Conservation (phyloP, 163 green algal species). For the Chlorella variabilis region DNA sequence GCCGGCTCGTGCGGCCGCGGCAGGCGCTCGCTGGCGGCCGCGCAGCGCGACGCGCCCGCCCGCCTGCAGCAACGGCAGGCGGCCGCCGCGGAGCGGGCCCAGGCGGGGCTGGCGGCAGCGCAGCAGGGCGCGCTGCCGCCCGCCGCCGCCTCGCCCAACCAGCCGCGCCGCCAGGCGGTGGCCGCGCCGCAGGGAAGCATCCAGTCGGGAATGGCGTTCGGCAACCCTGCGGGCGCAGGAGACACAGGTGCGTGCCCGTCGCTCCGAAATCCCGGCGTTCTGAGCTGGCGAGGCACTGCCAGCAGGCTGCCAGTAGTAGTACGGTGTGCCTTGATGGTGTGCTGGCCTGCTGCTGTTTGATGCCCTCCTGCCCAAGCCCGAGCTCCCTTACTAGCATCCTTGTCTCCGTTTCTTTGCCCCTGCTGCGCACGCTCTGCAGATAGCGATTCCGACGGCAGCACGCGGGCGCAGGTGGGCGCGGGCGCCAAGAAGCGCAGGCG, state of each 20-base stretch:
- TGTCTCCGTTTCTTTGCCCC: too few species aligned
- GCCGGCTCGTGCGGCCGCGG: not conserved
- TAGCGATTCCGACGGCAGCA: slow-evolving; percentile 28
- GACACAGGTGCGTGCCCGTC: not conserved
- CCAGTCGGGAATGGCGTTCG: slow-evolving; percentile 30
- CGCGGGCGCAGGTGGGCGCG: not conserved
- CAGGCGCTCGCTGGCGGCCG: not conserved
- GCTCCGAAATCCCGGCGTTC: too few species aligned
- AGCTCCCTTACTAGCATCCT: too few species aligned
- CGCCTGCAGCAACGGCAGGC: not conserved
- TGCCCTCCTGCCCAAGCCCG: too few species aligned
- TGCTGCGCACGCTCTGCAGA: not conserved
- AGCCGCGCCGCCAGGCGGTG: not conserved
- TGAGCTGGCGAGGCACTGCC: too few species aligned
- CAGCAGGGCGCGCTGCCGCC: not conserved
- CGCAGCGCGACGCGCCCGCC: not conserved
- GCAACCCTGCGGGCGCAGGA: not conserved
- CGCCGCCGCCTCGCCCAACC: not conserved
- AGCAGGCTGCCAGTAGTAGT: too few species aligned
- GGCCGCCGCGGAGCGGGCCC: too few species aligned
- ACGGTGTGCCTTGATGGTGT: too few species aligned
- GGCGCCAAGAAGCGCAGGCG: not conserved
- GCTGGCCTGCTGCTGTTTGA: too few species aligned
- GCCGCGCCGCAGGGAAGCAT: slow-evolving; percentile 23
- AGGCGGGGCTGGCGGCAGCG: too few species aligned